A percentile compares a stretch with the other conserved stretches of the same genome.
Evolutionary conservation across 208 protist genomes (phyloP).

Genomic region (Blastocrithidia nonstop): DNA sequence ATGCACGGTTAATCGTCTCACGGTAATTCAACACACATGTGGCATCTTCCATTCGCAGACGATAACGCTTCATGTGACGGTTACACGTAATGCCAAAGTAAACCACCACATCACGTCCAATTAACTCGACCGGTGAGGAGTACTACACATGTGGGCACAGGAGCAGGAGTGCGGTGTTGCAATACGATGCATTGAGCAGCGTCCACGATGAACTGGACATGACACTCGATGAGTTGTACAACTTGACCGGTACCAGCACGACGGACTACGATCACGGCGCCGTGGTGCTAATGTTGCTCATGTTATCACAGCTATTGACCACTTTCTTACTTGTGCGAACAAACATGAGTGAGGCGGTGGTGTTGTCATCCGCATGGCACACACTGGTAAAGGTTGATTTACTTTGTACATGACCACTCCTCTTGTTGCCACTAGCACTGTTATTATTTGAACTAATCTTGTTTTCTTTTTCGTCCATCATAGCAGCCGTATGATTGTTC

Average conservation of each 20-base stretch:
- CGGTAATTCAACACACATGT: slow-evolving; percentile 73
- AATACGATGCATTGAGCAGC: slow-evolving; percentile 49
- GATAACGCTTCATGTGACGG: slow-evolving; percentile 74
- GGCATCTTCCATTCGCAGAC: slow-evolving; percentile 47
- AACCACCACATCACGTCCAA: slow-evolving; percentile 27
- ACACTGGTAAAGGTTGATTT: too few relatives aligned
- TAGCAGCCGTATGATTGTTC: background rate
- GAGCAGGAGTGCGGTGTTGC: slow-evolving; percentile 63
- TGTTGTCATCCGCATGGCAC: background rate
- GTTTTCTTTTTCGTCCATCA: background rate
- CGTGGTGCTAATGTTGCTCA: slow-evolving; percentile 13
- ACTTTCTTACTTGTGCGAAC: slow-evolving; percentile 77
- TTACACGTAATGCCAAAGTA: slow-evolving; percentile 80
- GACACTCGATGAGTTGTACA: slow-evolving; percentile 29
- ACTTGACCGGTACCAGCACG: slow-evolving; percentile 39
- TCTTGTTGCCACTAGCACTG: background rate
- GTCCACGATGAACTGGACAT: slow-evolving; percentile 45
- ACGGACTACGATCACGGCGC: slow-evolving; percentile 49
- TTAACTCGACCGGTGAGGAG: slow-evolving; percentile 34
- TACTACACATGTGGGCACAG: slow-evolving; percentile 77
- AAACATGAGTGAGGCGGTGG: slow-evolving; percentile 57
- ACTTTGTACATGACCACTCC: too few relatives aligned
- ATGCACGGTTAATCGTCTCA: slow-evolving; percentile 35
- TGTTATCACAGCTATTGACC: slow-evolving; percentile 7
- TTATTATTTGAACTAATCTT: background rate